Percentiles rank a stretch among this genome's conserved stretches.
These are phyloP conservation scores for Aristolochia contorta DNA, from an alignment of 164 flowering plant species.

Conservation along the genomic window DNA sequence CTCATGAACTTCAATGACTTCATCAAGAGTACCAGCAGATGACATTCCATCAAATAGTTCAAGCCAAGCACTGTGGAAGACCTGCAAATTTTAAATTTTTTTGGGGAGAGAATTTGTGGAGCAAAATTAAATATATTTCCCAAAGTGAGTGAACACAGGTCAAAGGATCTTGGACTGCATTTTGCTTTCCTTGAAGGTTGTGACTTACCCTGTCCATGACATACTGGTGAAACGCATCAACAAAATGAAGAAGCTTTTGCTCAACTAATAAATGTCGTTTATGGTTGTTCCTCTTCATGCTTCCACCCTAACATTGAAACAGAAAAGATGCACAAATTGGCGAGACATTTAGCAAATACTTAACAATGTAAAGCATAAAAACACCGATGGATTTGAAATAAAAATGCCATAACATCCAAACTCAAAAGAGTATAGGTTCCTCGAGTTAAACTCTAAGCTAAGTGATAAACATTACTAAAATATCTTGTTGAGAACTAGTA, in stretches of 20 bases:
- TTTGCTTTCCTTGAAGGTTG: too few relatives aligned
- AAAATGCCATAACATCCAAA: not conserved
- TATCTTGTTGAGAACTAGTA: not conserved
- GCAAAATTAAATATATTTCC: not conserved
- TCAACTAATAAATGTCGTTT: conserved; percentile 86
- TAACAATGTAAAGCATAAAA: not conserved
- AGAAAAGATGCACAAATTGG: not conserved
- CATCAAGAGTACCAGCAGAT: conserved; percentile 86
- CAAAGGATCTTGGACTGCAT: not conserved
- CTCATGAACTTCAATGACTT: conserved; percentile 93
- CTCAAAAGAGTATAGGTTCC: not conserved
- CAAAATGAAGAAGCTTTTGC: conserved; percentile 96
- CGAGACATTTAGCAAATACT: not conserved
- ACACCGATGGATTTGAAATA: not conserved
- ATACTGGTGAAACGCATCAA: conserved; percentile 97
- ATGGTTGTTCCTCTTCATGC: conserved; percentile 29
- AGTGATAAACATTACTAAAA: not conserved
- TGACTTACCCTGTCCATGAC: conserved; percentile 92
- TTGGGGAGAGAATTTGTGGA: too few relatives aligned
- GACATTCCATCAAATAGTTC: conserved; percentile 92
- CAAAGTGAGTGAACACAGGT: not conserved
- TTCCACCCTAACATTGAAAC: conserved; percentile 42
- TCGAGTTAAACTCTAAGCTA: not conserved
- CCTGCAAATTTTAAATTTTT: conserved; percentile 33
- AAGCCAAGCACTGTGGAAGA: conserved; percentile 96